phyloP scores from a whole-genome alignment of 495 filamentous ascomycete species.

The Aspergillus sclerotiicarbonarius region DNA sequence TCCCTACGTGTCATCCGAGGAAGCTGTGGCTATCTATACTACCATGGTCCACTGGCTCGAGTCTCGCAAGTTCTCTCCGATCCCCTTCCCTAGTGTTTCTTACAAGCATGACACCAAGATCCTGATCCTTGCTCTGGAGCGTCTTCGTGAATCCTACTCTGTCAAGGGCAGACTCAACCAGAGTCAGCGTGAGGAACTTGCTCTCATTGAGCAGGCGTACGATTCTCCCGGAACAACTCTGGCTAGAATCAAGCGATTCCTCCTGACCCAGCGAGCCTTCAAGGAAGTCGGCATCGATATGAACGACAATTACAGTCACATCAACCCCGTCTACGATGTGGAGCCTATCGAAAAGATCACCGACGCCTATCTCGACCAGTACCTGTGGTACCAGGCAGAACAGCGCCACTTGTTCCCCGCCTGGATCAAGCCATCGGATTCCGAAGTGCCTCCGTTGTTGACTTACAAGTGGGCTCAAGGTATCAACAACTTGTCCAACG shows the following conservation, averaged over 20 bases:
- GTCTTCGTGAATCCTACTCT: constrained; percentile 92
- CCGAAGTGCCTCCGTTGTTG: constrained; percentile 94
- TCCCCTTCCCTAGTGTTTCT: constrained; percentile 97
- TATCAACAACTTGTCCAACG: constrained; percentile 97
- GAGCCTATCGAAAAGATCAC: constrained; percentile 99
- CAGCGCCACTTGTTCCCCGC: constrained; percentile 96
- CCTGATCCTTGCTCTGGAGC: constrained; percentile 91
- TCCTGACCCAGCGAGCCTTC: constrained; percentile 95
- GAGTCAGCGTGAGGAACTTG: constrained; percentile 95
- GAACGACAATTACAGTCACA: constrained; percentile 99
- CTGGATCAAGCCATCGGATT: constrained; percentile 99
- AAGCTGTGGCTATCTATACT: constrained; percentile 97
- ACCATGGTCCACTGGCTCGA: constrained; percentile 99
- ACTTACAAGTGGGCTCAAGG: constrained; percentile 99
- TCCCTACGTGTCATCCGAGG: constrained; percentile 96
- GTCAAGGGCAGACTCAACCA: constrained; percentile 98
- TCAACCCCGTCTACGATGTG: constrained; percentile 98
- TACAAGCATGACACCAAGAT: constrained; percentile 99
- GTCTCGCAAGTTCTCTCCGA: constrained; percentile 96
- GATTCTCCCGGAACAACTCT: constrained; percentile 96
- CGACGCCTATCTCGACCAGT: constrained; percentile 97
- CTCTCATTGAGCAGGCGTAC: constrained; percentile 97
- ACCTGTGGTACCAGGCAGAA: constrained; percentile 99
- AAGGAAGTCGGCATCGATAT: constrained; percentile 99
- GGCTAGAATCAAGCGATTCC: constrained; percentile 95